Base-by-base conservation (phyloP, 257 asterid genomes). In the Solanum peruvianum region DNA sequence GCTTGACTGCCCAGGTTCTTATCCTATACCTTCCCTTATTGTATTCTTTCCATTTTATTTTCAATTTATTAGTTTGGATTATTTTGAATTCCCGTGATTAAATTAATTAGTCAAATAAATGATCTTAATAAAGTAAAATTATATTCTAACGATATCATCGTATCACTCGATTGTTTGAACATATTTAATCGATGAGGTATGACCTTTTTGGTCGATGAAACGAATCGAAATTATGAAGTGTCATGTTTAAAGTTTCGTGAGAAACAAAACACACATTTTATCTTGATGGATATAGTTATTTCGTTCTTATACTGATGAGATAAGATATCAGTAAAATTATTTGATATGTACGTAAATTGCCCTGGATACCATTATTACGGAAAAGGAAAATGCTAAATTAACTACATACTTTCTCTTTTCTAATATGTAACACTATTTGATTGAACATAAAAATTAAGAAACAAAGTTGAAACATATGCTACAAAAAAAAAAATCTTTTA, bases 1-100 rank as follows among this genome's bases (percentile, higher is more conserved):
- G 98, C 98, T 98, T 97, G 90, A 91, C 99, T 82, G 88, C 93
- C 42, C 99, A 97, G 99, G 99, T 96, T 91, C 95, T 69, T 71
- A 80, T 21, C 88, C 91, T 66, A 39, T 41, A 56, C 89, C 88
- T 85, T 37, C 29, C 73, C 66, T 42, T 78, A 9, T 23, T 11
- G 10, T 21, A 18, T 9, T 18, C 10, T 41, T 73, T 21, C 56
- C 16, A 2, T 11, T n/a, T 35, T 14, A 78, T 44, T 47, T 77
- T 44, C n/a, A 9, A 20, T 42, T 7, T 42, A 9, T 42, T 41
- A 0, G 37, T 1, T 72, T 0, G 16, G 16, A 71, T n/a, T 76
- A 76, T 11, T 75, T 75, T 7, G 0, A 23, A 23, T 75, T 39
- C 0, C 1, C 1, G 3, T 3, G 2, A 39, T 3, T 11, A 21